Evolutionary conservation across 441 rosid species (phyloP), one percentile per base, ranked within the genome.

Genomic region (Viola pubescens): DNA sequence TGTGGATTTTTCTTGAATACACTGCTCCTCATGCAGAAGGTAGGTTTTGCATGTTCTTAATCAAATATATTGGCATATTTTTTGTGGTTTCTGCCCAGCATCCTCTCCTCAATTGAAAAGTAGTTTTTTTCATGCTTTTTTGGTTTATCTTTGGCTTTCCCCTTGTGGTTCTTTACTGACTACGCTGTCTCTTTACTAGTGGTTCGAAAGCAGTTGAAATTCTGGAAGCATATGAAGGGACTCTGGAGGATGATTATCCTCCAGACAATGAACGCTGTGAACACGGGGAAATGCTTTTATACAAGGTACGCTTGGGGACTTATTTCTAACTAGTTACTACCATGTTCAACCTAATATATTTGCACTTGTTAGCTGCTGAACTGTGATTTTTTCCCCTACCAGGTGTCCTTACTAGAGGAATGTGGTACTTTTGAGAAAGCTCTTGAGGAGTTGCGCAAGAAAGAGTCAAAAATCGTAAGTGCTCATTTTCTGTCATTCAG

Each of bases 211-310:
- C 99, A 54, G 91, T 94, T 77, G 99, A 94, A 47, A 94, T 94
- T 81, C 74, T 94, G 76, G 98, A 94, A 66, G 99, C 99, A 48
- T 94, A 82, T 77, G 99, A 94, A 82, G 99, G 99, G 69, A 94
- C 99, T 54, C 79, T 94, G 55, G 99, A 94, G 73, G 99, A 88
- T 78, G 98, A 89, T 78, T 80, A 87, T 73, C 99, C 99, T 48
- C 99, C 99, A 2, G 99, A 94, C 56, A 91, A 86, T 78, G 99
- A 94, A 78, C 88, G 89, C n/a, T 77, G 85, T 70, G 99, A 94
- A 67, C 98, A 89, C 71, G 87, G 96, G 48, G 99, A 94, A 82
- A 91, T 94, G 99, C 94, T 91, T 74, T 72, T 91, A 47, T 94
- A 94, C 72, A 94, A 94, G 99, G 99, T 94, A 79, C 34, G 34